Evolutionary conservation across 352 stramenopile genomes (phyloP), one percentile per base, ranked within the genome.

Genomic region (Globisporangium viniferum): DNA sequence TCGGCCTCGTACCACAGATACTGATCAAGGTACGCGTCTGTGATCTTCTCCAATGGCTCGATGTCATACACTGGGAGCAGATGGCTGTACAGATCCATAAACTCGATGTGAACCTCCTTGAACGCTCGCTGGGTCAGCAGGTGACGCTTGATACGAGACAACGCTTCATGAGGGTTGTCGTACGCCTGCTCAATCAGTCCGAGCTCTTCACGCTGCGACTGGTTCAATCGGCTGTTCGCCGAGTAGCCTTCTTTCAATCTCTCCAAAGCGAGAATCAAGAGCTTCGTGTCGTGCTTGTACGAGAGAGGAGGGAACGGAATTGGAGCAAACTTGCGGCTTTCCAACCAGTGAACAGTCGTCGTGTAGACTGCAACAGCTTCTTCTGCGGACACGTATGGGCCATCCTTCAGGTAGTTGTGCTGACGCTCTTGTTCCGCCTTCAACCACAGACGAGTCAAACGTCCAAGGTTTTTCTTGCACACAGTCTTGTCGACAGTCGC

Each of bases 211-310:
- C 98, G 91, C 73, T 99, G 94, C 2, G 89, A 97, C 74, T 98
- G 97, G 73, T 99, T 99, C 54, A 99, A 78, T 53, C 97, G 88
- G 64, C 93, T 98, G 76, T 99, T 98, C 31, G 98, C 86, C 44
- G 95, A 97, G 75, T 99, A 99, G 54, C 96, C 98, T 74, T 99
- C 98, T 79, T 99, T 99, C 48, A 99, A 81, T 14, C 98, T 88
- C 76, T 99, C 98, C 24, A 99, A 77, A 24, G 98, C 97, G 66
- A 99, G 80, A 72, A 99, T 99, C 41, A 99, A 78, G 58, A 99
- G 90, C 80, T 99, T 99, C 5, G 98, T 99, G 72, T 99, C 98
- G 75, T 99, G 98, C 81, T 99, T 99, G 93, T 99, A 99, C 31
- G 94, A 99, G 24, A 99, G 78, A 7, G 98, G 98, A 7, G 98